Evolutionary conservation across 2,329 filamentous ascomycete genomes (phyloP).

Genomic region (Zopfia rhizophila): DNA sequence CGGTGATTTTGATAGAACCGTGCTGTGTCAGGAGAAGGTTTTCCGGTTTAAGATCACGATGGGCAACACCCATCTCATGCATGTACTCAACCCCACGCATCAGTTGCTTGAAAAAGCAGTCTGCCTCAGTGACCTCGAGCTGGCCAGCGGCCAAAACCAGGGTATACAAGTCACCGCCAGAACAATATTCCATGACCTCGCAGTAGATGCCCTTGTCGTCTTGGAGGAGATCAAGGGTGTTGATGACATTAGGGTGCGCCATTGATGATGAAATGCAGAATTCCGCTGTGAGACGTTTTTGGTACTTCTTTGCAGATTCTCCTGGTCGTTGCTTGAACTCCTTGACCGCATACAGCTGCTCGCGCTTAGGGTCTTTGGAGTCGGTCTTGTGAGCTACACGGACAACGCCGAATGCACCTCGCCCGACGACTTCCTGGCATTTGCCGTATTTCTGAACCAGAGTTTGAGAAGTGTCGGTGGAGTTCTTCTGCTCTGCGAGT

Average conservation of each 20-base stretch:
- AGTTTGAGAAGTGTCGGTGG: conserved; percentile 77
- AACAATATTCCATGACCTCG: conserved; percentile 99
- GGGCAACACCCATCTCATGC: conserved; percentile 98
- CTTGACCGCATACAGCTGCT: conserved; percentile 97
- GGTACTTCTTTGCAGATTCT: conserved; percentile 96
- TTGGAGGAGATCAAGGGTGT: conserved; percentile 93
- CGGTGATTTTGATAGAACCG: conserved; percentile 94
- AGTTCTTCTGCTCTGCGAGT: conserved; percentile 78
- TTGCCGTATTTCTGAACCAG: conserved; percentile 98
- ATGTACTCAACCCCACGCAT: conserved; percentile 99
- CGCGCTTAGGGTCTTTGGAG: conserved; percentile 77
- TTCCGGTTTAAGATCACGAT: conserved; percentile 96
- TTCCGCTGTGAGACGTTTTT: conserved; percentile 94
- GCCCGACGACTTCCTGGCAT: conserved; percentile 95
- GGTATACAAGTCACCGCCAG: conserved; percentile 94
- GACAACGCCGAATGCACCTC: conserved; percentile 96
- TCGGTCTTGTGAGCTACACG: conserved; percentile 96
- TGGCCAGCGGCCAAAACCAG: conserved; percentile 91
- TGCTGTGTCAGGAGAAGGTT: conserved; percentile 93
- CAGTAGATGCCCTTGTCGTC: conserved; percentile 98
- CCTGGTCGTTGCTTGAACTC: conserved; percentile 95
- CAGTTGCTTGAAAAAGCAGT: conserved; percentile 99
- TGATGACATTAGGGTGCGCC: conserved; percentile 96
- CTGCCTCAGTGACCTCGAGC: conserved; percentile 89
- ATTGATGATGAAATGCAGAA: conserved; percentile 98